Evolutionary conservation across 108 stramenopile genomes (phyloP).

Genomic region (Nitzschia inconspicua): DNA sequence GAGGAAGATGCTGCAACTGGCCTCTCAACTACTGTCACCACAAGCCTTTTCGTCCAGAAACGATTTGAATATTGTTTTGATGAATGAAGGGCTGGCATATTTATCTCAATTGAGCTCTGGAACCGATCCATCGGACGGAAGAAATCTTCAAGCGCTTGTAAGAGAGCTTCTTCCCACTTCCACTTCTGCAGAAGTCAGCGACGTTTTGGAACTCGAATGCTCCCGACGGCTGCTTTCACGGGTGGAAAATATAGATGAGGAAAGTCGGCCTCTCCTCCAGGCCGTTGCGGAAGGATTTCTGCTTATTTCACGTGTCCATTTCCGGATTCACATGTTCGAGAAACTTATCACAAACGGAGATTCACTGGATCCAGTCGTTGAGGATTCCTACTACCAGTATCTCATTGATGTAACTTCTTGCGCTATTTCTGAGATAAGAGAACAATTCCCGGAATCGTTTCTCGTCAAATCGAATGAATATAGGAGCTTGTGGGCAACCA

Average conservation of each 20-base stretch:
- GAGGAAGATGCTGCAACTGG: conserved; percentile 21
- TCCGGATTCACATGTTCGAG: conserved; percentile 25
- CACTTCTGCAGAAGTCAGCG: too few relatives aligned
- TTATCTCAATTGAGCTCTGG: too few relatives aligned
- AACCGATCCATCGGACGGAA: too few relatives aligned
- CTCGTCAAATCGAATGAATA: conserved; percentile 48
- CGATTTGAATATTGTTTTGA: conserved; percentile 3
- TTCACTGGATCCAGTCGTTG: too few relatives aligned
- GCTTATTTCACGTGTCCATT: conserved; percentile 24
- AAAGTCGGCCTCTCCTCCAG: too few relatives aligned
- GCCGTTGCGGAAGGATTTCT: conserved; percentile 18
- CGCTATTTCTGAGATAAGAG: conserved; percentile 27
- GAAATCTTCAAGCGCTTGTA: too few relatives aligned
- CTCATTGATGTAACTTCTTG: conserved; percentile 19
- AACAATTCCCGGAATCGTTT: conserved; percentile 17
- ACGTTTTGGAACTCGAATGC: too few relatives aligned
- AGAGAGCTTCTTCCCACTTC: too few relatives aligned
- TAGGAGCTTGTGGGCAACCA: conserved; percentile 45
- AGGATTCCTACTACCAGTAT: conserved; percentile 13
- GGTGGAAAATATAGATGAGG: too few relatives aligned
- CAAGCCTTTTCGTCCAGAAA: conserved; percentile 11
- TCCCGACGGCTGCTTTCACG: too few relatives aligned
- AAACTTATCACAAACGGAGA: conserved; percentile 7
- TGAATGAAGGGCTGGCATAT: too few relatives aligned
- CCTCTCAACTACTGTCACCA: conserved; percentile 21